Evolutionary conservation across 306 rosid genomes (phyloP), one percentile per base, ranked within the genome.

Genomic region (Cicer chorassanicum): DNA sequence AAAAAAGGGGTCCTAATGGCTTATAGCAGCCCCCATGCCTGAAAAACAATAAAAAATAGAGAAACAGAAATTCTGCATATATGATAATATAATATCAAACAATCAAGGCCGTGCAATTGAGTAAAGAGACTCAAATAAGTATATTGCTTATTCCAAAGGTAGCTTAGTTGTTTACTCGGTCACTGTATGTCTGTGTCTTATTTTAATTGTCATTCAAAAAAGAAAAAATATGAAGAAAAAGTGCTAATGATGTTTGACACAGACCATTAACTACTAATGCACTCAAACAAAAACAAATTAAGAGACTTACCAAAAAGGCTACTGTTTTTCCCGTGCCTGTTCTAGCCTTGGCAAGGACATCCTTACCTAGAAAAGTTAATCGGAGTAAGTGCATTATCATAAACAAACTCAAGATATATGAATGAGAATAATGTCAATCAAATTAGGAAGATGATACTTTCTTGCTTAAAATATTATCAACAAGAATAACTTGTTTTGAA

Each of bases 261-360:
- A 10, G 71, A 56, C 19, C 65, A 79, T 40, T 9, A 75, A 72
- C 55, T 72, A 67, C 66, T 4, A 73, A 79, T 29, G 21, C 76
- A 43, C 42, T 57, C 39, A 48, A 36, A 56, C 42, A 42, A 44
- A 74, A 13, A 66, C 24, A 49, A 42, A 46, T 43, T 1, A 69
- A 50, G 65, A 76, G 70, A 18, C 93, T 74, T 82, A 94, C 99
- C 96, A 94, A 87, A 86, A 92, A 94, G 8, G 99, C 99, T 45
- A 94, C 95, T 46, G 99, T 94, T 90, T 94, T 94, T 60, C 99
- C 99, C 0, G 99, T 94, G 74, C 99, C 99, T 16, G 97, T 94
- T 87, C 63, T 94, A 55, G 99, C 97, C 84, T 92, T 94, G 78
- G 97, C 99, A 40, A 94, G 93, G 62, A 94, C 97, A 82, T 94